Evolutionary conservation across 768 basidiomycete genomes (phyloP).

Genomic region (Cyathus striatus): DNA sequence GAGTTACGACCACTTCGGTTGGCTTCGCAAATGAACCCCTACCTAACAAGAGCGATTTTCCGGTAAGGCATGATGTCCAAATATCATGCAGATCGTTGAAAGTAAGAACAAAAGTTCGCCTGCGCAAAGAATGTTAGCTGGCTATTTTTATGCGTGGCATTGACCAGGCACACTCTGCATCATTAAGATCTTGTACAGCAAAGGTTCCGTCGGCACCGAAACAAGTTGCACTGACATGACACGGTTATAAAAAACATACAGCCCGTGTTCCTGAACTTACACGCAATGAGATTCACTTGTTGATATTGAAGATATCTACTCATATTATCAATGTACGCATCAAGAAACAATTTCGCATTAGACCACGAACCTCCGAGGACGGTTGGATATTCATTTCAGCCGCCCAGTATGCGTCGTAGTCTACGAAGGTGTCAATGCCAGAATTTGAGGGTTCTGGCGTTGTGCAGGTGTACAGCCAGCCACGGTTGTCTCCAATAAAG

Average conservation of each 20-base stretch:
- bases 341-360: slow-evolving; percentile 5
- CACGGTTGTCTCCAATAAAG: slow-evolving; percentile 47
- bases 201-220: slow-evolving; percentile 49
- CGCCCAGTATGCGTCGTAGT: slow-evolving; percentile 25
- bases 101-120: slow-evolving; percentile 30
- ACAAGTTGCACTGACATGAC: slow-evolving; percentile 43
- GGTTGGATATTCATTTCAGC: slow-evolving; percentile 38
- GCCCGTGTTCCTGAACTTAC: slow-evolving; percentile 25
- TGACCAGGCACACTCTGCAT: slow-evolving; percentile 32
- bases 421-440: background rate
- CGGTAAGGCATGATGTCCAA: slow-evolving; percentile 48
- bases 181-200: slow-evolving; percentile 37
- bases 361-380: slow-evolving; percentile 25
- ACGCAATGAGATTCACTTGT: slow-evolving; percentile 41
- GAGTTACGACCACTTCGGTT: background rate
- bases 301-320: slow-evolving; percentile 48
- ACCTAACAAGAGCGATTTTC: slow-evolving; percentile 51
- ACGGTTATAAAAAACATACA: background rate
- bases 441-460: slow-evolving; percentile 4
- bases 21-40: too few relatives aligned
- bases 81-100: slow-evolving; percentile 45
- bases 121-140: too few relatives aligned
- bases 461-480: slow-evolving; percentile 42
- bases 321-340: background rate
- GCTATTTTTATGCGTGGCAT: too few relatives aligned